Evolutionary conservation across 2,329 filamentous ascomycete species (phyloP).

Genomic region (Epichloe typhina): DNA sequence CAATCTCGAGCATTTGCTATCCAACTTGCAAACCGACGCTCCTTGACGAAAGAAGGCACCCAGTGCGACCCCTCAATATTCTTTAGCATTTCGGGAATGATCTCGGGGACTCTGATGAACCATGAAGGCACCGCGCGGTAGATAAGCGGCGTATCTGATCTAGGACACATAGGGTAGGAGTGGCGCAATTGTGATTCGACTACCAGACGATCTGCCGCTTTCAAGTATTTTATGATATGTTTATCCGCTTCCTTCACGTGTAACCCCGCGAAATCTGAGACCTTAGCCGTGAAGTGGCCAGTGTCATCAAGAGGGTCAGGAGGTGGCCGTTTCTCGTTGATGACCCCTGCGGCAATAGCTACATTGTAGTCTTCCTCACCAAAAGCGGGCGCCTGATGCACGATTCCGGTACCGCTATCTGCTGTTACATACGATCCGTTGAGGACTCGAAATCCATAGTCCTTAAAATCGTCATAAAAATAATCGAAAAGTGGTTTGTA

Average conservation of each 20-base stretch:
- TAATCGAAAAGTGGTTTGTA: constrained; percentile 81
- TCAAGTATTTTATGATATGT: constrained; percentile 81
- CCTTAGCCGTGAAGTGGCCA: constrained; percentile 64
- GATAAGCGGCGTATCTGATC: constrained; percentile 90
- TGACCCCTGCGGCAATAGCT: constrained; percentile 61
- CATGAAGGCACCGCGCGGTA: constrained; percentile 86
- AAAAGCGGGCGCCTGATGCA: constrained; percentile 86
- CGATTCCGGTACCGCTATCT: constrained; percentile 84
- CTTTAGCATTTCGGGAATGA: constrained; percentile 77
- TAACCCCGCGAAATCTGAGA: constrained; percentile 70
- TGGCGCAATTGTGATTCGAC: constrained; percentile 81
- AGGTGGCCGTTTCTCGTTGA: constrained; percentile 63
- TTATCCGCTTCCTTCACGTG: constrained; percentile 91
- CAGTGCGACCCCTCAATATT: constrained; percentile 84
- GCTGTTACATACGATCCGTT: constrained; percentile 79
- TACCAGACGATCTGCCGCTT: constrained; percentile 60
- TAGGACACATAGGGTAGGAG: constrained; percentile 86
- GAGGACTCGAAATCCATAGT: constrained; percentile 67
- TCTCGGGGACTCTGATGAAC: constrained; percentile 80
- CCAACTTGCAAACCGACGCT: constrained; percentile 84
- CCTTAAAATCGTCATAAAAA: constrained; percentile 80
- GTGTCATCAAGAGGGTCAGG: constrained; percentile 83
- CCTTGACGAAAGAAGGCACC: constrained; percentile 84
- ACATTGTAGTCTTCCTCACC: constrained; percentile 94
- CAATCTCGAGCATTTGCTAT: constrained; percentile 84